A percentile compares a stretch with the other conserved stretches of the same genome.
These are phyloP conservation scores for Suhomyces bolitotheri DNA, from an alignment of 1,139 yeast genomes.

Conservation along the genomic window DNA sequence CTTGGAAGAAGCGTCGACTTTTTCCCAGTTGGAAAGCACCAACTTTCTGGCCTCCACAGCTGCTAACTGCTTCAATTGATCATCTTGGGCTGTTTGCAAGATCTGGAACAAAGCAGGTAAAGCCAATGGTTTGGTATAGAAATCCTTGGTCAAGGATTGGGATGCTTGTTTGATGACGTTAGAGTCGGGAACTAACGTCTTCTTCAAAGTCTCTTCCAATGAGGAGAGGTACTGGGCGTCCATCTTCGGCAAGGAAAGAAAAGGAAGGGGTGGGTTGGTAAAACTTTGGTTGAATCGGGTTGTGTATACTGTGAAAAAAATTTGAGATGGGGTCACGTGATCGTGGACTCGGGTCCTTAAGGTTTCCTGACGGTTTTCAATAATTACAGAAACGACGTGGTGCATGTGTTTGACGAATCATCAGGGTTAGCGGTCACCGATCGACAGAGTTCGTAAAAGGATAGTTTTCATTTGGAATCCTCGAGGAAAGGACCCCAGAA, in stretches of 20 bases:
- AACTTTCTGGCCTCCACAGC: conserved; percentile 95
- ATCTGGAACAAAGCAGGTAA: conserved; percentile 84
- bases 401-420: no score
- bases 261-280: conserved; percentile 7
- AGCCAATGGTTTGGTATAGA: conserved; percentile 69
- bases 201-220: conserved; percentile 76
- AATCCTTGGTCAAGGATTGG: conserved; percentile 67
- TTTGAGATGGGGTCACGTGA: conserved; percentile 17
- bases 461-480: no score
- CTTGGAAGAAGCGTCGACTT: conserved; percentile 53
- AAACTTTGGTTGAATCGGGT: conserved; percentile 3
- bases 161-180: conserved; percentile 83
- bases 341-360: conserved; percentile 10
- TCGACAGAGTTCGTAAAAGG: no score
- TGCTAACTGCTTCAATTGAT: conserved; percentile 75
- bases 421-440: no score
- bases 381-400: no score
- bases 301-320: conserved; percentile 10
- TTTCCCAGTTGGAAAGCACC: conserved; percentile 70
- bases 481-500: no score
- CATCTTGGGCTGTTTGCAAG: conserved; percentile 64
- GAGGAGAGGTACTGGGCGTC: conserved; percentile 68
- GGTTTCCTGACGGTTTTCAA: no score
- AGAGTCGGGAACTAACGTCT: conserved; percentile 76
- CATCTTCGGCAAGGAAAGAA: conserved; percentile 34